Evolutionary conservation across 176 grass and related monocot genomes (phyloP).

Genomic region (Avena atlantica): DNA sequence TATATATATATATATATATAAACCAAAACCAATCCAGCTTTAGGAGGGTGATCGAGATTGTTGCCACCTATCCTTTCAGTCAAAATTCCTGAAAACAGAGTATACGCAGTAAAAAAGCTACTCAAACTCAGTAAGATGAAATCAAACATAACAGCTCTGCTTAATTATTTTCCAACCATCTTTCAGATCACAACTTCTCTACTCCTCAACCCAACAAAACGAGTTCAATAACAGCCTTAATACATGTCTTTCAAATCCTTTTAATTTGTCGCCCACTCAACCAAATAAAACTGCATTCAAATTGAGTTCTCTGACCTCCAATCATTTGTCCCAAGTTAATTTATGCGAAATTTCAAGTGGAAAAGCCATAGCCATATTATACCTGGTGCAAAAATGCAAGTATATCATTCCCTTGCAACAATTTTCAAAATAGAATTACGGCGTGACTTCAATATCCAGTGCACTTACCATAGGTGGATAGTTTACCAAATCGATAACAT

Average conservation of each 20-base stretch:
- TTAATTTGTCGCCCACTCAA: not conserved
- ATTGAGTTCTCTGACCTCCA: not conserved
- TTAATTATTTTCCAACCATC: constrained; percentile 5
- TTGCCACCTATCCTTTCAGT: not conserved
- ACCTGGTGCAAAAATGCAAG: not conserved
- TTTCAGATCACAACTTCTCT: not conserved
- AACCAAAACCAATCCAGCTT: not conserved
- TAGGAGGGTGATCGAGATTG: not conserved
- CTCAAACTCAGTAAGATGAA: not conserved
- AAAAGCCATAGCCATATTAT: not conserved
- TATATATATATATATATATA: too few species aligned
- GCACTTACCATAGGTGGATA: not conserved
- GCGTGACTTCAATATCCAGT: not conserved
- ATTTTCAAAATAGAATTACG: not conserved
- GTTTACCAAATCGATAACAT: not conserved
- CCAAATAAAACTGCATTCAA: not conserved
- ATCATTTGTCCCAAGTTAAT: not conserved
- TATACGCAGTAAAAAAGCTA: not conserved
- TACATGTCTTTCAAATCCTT: not conserved
- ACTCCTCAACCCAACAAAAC: not conserved
- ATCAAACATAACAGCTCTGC: not conserved
- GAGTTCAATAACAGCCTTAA: not conserved
- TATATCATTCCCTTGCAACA: not conserved
- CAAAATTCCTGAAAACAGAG: not conserved
- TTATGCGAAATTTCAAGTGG: not conserved